Evolutionary conservation across 1,284 basidiomycete genomes (phyloP), one percentile per base, ranked within the genome.

Genomic region (Puccinia triticina): DNA sequence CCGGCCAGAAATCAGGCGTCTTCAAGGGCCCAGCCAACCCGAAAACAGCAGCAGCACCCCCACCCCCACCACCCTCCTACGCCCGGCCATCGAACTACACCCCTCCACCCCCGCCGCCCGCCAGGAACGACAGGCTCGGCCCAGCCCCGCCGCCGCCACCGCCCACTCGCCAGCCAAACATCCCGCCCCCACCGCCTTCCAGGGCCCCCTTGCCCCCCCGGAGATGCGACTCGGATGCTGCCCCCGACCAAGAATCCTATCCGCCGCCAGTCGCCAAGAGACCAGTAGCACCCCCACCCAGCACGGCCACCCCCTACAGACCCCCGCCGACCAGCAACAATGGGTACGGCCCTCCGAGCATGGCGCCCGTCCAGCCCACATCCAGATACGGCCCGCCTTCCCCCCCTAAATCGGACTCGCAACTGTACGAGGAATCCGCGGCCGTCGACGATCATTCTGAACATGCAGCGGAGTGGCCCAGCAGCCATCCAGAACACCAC

Each of bases 1-100:
- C 79, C 69, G 79, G 79, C 1, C 66, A 82, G 34, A 82, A 75
- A 40, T 82, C 79, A 1, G 79, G 79, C 23, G 57, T 82, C n/a
- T 82, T 82, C 79, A 82, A 82, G 55, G 29, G 48, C 12, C 53
- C 66, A 8, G 55, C 29, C 14, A 46, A 55, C 53, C 55, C 66
- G 11, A 48, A 57, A n/a, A 21, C 57, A 29, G 7, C 75, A 2
- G 23, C 59, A 11, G 40, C 55, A 4, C 71, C 7, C 8, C 46
- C 46, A 12, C 46, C 64, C 21, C 48, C 32, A 7, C 64, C 61
- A 46, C 29, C 64, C 2, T 34, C 46, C 21, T 43, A 48, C 46
- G 5, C 69, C 16, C 48, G 69, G 0, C 69, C 48, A 34, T 53
- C 46, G 23, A 34, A 26, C n/a, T n/a, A n/a, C 46, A 40, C 29